Evolutionary conservation across 2,329 filamentous ascomycete genomes (phyloP).

Genomic region (Mycocentrospora acerina): DNA sequence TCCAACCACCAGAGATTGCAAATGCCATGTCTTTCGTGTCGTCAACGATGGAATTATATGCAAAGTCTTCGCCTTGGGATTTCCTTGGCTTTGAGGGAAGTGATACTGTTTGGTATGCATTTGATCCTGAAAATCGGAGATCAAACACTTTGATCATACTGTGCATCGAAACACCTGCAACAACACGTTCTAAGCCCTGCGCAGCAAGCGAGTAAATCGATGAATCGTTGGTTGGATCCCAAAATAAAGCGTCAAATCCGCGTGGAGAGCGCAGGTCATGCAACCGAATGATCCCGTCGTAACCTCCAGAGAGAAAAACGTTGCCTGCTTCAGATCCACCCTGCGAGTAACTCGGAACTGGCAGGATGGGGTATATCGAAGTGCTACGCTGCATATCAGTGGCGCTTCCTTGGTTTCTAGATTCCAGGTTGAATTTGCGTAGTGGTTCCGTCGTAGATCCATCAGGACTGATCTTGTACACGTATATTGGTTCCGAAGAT

Average conservation of each 20-base stretch:
- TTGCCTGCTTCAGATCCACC: conserved; percentile 45
- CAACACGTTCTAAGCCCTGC: conserved; percentile 58
- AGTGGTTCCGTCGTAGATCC: conserved; percentile 44
- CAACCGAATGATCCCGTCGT: conserved; percentile 58
- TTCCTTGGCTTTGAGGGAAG: conserved; percentile 10
- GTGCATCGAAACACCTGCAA: conserved; percentile 59
- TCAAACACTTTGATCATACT: conserved; percentile 65
- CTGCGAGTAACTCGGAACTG: conserved; percentile 38
- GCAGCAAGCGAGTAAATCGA: conserved; percentile 60
- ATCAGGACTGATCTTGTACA: conserved; percentile 53
- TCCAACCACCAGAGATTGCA: conserved; percentile 43
- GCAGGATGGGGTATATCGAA: conserved; percentile 50
- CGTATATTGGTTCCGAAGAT: conserved; percentile 46
- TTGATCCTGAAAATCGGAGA: conserved; percentile 53
- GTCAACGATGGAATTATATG: conserved; percentile 17
- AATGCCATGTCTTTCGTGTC: neutral
- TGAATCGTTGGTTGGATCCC: conserved; percentile 59
- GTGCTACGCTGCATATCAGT: conserved; percentile 18
- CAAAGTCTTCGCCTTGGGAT: conserved; percentile 8
- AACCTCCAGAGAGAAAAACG: conserved; percentile 61
- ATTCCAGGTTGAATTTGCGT: conserved; percentile 42
- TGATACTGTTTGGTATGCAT: conserved; percentile 41
- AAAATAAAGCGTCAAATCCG: conserved; percentile 52
- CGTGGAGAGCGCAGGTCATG: conserved; percentile 61
- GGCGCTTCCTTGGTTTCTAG: conserved; percentile 22